These are phyloP conservation scores for Thelephora aurantiotincta DNA, from an alignment of 768 basidiomycete genomes.

Conservation along the genomic window DNA sequence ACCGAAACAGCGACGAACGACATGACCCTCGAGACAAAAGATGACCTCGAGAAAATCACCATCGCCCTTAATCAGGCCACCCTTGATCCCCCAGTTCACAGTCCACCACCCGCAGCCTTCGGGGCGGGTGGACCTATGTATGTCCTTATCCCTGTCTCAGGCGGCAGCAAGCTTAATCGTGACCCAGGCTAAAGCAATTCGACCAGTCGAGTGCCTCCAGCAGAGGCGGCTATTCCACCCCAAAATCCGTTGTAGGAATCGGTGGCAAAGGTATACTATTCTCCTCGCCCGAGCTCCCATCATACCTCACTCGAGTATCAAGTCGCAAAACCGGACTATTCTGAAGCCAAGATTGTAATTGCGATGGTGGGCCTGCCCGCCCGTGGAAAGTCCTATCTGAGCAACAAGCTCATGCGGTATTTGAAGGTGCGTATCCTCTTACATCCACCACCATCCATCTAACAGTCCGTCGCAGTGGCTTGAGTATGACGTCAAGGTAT, in stretches of 20 bases:
- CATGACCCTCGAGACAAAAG: too few species aligned
- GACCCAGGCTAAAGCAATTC: constrained; percentile 61
- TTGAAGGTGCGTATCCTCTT: constrained; percentile 44
- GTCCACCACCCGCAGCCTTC: constrained; percentile 36
- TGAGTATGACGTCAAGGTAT: constrained; percentile 91
- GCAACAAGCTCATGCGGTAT: constrained; percentile 95
- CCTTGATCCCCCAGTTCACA: not conserved
- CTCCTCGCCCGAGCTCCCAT: constrained; percentile 2
- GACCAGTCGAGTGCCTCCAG: constrained; percentile 64
- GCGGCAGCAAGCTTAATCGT: not conserved
- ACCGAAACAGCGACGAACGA: too few species aligned
- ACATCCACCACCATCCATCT: not conserved
- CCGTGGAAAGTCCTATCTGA: constrained; percentile 94
- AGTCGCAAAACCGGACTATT: constrained; percentile 97
- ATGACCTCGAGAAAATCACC: constrained; percentile 10
- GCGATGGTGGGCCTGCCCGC: constrained; percentile 99
- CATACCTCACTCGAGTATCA: constrained; percentile 1
- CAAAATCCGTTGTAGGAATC: constrained; percentile 76
- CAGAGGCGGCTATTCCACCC: constrained; percentile 63
- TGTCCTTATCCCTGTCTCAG: constrained; percentile 10
- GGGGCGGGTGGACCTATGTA: constrained; percentile 70
- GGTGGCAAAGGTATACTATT: constrained; percentile 61
- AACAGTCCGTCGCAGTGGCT: constrained; percentile 56
- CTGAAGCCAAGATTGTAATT: constrained; percentile 95
- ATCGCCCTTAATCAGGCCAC: not conserved